Base-by-base conservation (phyloP, 2,329 filamentous ascomycete species). In the Neodidymelliopsis sp. region DNA sequence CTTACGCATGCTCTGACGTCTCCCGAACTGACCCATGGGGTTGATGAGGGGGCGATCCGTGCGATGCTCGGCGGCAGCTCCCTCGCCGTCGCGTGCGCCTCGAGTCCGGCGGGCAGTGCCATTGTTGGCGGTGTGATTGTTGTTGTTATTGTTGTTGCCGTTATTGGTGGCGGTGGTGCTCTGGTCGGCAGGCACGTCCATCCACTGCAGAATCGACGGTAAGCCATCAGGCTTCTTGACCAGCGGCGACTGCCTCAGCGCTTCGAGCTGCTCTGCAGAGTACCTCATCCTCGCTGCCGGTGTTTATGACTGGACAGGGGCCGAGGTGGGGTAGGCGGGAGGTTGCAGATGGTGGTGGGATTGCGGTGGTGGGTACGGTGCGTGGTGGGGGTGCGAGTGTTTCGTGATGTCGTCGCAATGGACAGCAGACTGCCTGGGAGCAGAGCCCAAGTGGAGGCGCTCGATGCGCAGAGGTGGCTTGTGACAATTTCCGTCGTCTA, bases 191-290 rank as follows among this genome's bases (percentile, higher is more conserved):
- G 66, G 60, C 33, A 63, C 96, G 89, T 93, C 91, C 91, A 97
- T 96, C 92, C 92, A 97, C 79, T 96, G 90, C 77, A 96, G 91
- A 56, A 88, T 83, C 19, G 91, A 88, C 58, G 91, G 92, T 34
- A 97, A 81, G 57, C 81, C 83, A 56, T 87, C 79, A 35, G 93
- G 93, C 75, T 90, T 95, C 63, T 82, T 78, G 67, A 91, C 91
- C 72, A 96, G 80, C 59, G 91, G 91, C 57, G 93, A 97, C 52
- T 88, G 81, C 74, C 87, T 84, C 66, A 97, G 79, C 71, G 82
- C 81, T 65, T 91, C 79, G 62, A 97, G 80, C 75, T 89, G 82
- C 57, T 92, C 89, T 74, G 84, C 80, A 55, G 88, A 83, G 74
- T 97, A 97, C 52, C 57, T 61, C 70, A 72, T 72, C 24, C 47